Base-by-base conservation (phyloP, 148 eudicot genomes). In the Rhododendron kiyosumense region DNA sequence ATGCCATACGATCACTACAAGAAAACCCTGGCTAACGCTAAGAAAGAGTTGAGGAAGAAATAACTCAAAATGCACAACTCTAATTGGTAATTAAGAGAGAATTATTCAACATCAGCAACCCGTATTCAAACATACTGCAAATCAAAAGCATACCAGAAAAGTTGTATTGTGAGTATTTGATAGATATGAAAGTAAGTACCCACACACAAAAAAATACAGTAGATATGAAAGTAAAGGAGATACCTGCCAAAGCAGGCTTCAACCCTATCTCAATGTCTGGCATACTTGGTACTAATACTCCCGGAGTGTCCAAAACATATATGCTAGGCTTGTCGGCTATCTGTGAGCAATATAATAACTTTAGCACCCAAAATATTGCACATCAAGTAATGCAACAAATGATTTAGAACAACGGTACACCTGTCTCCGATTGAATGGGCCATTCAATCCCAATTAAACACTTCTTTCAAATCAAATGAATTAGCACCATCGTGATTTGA, bases 311-410 rank as follows among this genome's bases (percentile, higher is more conserved):
- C 91, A 93, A 87, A 80, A 97, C 96, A 89, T 97, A 97, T 84
- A 97, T 95, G 93, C 98, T 97, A 87, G 99, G 99, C 83, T 89
- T 92, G 83, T 97, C 91, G 34, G 98, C 98, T 89, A 97, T 95
- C 98, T 97, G 94, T 57, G 82, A 43, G 83, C 61, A 88, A 28
- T 48, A 82, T 41, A 85, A 81, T 49, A 61, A 86, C 14, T 67
- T 83, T 38, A 83, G 61, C 82, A 61, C 36, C 41, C n/a, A 49
- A 38, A 77, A 41, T 78, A 38, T 32, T 36, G 10, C 83, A 24
- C 65, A 30, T 51, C 11, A 17, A 2, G 20, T 38, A 20, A 65
- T 43, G 36, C 36, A 13, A 30, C 49, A 28, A n/a, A 52, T 65
- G n/a, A 59, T n/a, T 38, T 71, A 75, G 17, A 74, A 38, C 74